Base-by-base conservation (phyloP, 192 early-diverging fungal genomes). In the Mortierella alpina region DNA sequence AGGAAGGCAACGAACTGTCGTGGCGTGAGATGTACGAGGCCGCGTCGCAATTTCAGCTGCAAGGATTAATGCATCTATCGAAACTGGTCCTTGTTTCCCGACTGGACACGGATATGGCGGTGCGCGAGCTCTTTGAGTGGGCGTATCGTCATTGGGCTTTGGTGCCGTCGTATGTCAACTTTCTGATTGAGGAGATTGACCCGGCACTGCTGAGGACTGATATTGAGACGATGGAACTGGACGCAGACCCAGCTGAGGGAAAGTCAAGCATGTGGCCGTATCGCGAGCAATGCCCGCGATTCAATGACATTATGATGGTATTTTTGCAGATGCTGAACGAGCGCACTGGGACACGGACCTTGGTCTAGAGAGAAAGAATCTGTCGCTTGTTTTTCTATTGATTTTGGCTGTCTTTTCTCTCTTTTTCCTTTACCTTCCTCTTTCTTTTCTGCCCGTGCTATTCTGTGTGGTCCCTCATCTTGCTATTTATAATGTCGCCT, bases 71-170 rank as follows among this genome's bases (percentile, higher is more conserved):
- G 45, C 69, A 72, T 14, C 52, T 80, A 12, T 39, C 65, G 8
- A 60, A 61, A 20, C 59, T 80, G 1, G 70, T 68, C 6, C 70
- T 80, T 0, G 12, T 72, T 4, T 53, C 77, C 1, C 57, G 59
- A 2, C 22, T 80, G 22, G 69, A 72, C 23, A 10, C 54, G 1
- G 48, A 59, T 17, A 22, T 17, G 0, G 77, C 70, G 3, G 20
- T 80, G 13, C 59, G 42, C 4, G 77, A 80, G 61, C 54, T 80
- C 7, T 72, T 80, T 41, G 69, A 72, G 51, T 80, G 77, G 77
- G 70, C 70, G 4, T 80, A 72, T 23, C 69, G 17, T 11, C 53
- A 72, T 39, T 62, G 54, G 53, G 58, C 11, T 23, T 52, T 79
- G 0, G 63, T 79, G 6, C 75, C 75, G 1, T 59, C 45, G 13